Evolutionary conservation across 2,329 filamentous ascomycete species (phyloP).

Genomic region (Fusarium annulatum): DNA sequence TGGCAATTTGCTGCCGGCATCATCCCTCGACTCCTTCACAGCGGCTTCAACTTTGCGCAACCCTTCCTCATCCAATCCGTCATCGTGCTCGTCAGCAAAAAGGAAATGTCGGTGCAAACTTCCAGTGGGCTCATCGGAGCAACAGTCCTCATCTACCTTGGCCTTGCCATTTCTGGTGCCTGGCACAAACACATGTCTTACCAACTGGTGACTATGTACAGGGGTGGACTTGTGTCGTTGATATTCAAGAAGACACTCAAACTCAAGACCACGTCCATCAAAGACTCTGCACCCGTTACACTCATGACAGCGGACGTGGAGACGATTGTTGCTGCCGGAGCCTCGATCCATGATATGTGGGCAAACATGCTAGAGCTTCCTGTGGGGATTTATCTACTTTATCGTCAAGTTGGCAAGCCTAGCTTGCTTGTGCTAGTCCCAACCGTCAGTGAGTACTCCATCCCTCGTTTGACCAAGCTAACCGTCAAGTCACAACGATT

Average conservation of each 20-base stretch:
- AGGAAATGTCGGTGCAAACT: slow-evolving; percentile 42
- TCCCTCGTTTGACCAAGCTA: background rate
- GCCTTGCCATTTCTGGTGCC: slow-evolving; percentile 51
- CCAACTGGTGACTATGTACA: slow-evolving; percentile 51
- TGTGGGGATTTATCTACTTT: slow-evolving; percentile 52
- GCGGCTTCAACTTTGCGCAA: slow-evolving; percentile 57
- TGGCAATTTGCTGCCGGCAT: slow-evolving; percentile 48
- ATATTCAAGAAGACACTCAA: slow-evolving; percentile 61
- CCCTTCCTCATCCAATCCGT: slow-evolving; percentile 56
- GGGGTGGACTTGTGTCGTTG: slow-evolving; percentile 54
- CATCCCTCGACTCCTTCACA: slow-evolving; percentile 52
- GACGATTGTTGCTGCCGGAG: slow-evolving; percentile 43
- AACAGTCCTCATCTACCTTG: slow-evolving; percentile 54
- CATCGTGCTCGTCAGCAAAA: slow-evolving; percentile 47
- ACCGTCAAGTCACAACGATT: slow-evolving; percentile 33
- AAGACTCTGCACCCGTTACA: slow-evolving; percentile 54
- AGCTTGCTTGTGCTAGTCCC: slow-evolving; percentile 46
- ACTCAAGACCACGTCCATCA: slow-evolving; percentile 45
- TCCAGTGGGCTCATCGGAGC: slow-evolving; percentile 56
- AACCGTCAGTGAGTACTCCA: slow-evolving; percentile 36
- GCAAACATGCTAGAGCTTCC: slow-evolving; percentile 52
- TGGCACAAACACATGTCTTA: slow-evolving; percentile 51
- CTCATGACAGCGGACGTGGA: slow-evolving; percentile 61
- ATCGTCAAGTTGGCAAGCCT: slow-evolving; percentile 49
- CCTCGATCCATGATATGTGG: slow-evolving; percentile 53